A percentile compares a stretch with the other conserved stretches of the same genome.
Conservation (phyloP, 225 moss, liverwort and hornwort species). For the Thuidium tamariscinum region DNA sequence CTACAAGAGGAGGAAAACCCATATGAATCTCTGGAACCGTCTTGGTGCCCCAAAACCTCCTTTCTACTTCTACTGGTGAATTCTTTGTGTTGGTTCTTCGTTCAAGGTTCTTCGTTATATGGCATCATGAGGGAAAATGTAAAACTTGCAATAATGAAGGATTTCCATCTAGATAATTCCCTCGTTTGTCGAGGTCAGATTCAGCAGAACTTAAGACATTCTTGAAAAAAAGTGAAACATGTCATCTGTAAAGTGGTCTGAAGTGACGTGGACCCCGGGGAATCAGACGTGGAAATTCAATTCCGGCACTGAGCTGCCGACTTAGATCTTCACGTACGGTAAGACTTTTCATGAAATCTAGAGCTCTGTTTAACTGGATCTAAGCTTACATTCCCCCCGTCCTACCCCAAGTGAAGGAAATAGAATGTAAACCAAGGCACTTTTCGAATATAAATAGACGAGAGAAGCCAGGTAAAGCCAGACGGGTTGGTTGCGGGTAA, state of each 20-base stretch:
- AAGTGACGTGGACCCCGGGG: no score
- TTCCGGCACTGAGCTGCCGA: no score
- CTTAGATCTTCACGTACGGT: no score
- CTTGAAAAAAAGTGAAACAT: no score
- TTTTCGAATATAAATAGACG: neutral
- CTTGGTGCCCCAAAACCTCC: neutral
- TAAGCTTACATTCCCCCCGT: neutral
- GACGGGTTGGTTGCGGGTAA: neutral
- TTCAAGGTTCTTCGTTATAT: no score
- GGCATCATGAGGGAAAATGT: rapidly evolving
- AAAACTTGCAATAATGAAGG: neutral
- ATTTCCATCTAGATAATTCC: neutral
- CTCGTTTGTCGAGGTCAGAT: no score
- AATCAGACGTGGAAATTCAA: no score
- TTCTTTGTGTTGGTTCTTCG: neutral
- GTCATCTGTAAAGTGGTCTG: no score
- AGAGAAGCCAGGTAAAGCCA: neutral
- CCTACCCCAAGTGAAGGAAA: neutral
- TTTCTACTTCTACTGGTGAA: neutral
- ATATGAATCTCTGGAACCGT: no score
- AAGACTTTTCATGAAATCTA: no score
- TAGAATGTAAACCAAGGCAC: neutral
- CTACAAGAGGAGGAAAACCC: neutral
- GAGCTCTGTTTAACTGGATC: no score
- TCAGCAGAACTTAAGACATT: no score